Evolutionary conservation across 306 rosid genomes (phyloP).

Genomic region (Inga laurina): DNA sequence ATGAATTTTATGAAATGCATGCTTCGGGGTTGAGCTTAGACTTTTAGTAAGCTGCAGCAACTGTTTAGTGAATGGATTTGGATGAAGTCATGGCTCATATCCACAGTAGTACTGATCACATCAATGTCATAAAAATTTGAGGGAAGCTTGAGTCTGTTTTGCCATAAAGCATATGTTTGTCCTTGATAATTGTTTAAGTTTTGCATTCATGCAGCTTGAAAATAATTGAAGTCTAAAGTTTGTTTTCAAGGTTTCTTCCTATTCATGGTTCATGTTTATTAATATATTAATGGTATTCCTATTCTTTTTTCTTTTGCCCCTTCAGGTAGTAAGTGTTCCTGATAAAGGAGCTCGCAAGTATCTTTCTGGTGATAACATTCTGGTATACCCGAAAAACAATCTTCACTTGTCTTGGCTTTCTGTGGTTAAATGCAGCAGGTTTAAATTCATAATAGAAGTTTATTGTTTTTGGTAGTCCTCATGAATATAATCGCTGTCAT

Average conservation of each 20-base stretch:
- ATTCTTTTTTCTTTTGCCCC: background rate
- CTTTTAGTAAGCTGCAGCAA: background rate
- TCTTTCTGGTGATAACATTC: constrained; percentile 56
- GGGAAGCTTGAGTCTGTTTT: background rate
- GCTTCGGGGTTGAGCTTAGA: background rate
- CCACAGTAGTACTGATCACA: background rate
- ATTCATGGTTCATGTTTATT: background rate
- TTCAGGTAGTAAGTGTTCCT: constrained; percentile 67
- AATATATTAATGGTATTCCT: constrained; percentile 17
- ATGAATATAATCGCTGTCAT: background rate
- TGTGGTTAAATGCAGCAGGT: constrained; percentile 1
- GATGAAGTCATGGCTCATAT: constrained; percentile 5
- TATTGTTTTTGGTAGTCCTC: background rate
- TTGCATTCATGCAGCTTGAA: background rate
- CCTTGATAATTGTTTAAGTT: background rate
- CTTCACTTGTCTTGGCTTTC: constrained; percentile 19
- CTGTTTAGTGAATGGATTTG: background rate
- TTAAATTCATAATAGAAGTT: background rate
- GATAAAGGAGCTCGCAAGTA: constrained; percentile 67
- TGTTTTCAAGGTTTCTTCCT: constrained; percentile 15
- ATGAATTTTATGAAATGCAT: background rate
- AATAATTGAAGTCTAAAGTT: background rate
- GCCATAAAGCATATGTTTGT: background rate
- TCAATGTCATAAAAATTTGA: background rate
- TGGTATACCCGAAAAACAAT: constrained; percentile 39